Percentiles rank a stretch among this genome's conserved stretches.
Evolutionary conservation across 768 basidiomycete species (phyloP).

Genomic region (Kwoniella dendrophila): DNA sequence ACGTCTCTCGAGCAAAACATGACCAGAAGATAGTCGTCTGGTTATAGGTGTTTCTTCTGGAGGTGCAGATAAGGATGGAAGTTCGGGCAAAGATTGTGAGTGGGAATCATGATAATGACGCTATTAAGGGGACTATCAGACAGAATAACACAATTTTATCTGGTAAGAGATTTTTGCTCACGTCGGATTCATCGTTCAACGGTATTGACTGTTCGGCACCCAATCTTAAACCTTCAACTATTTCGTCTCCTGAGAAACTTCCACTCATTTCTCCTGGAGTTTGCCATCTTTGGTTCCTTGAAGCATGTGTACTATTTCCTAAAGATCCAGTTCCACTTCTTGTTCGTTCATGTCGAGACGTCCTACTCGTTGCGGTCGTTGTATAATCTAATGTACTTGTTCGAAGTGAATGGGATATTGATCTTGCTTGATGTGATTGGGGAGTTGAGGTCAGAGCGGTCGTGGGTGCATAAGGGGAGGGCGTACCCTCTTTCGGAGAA

Average conservation of each 20-base stretch:
- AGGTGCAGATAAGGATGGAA: constrained; percentile 7
- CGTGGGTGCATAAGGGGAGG: constrained; percentile 27
- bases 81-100: constrained; percentile 18
- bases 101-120: neutral
- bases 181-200: constrained; percentile 31
- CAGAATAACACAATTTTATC: neutral
- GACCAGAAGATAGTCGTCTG: constrained; percentile 28
- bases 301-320: constrained; percentile 26
- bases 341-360: constrained; percentile 21
- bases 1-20: constrained; percentile 32
- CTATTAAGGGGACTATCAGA: neutral
- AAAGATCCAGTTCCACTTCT: constrained; percentile 24
- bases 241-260: constrained; percentile 48
- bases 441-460: constrained; percentile 44
- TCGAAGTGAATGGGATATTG: constrained; percentile 24
- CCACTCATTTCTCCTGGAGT: constrained; percentile 47
- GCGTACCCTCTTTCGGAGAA: neutral
- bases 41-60: constrained; percentile 37
- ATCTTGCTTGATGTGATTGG: constrained; percentile 28
- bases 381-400: constrained; percentile 8
- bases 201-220: constrained; percentile 34
- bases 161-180: constrained; percentile 6
- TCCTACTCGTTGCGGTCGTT: neutral
- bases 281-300: constrained; percentile 39
- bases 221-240: constrained; percentile 13